Evolutionary conservation across 1,284 basidiomycete species (phyloP).

Genomic region (Cutaneotrichosporon mucoides): DNA sequence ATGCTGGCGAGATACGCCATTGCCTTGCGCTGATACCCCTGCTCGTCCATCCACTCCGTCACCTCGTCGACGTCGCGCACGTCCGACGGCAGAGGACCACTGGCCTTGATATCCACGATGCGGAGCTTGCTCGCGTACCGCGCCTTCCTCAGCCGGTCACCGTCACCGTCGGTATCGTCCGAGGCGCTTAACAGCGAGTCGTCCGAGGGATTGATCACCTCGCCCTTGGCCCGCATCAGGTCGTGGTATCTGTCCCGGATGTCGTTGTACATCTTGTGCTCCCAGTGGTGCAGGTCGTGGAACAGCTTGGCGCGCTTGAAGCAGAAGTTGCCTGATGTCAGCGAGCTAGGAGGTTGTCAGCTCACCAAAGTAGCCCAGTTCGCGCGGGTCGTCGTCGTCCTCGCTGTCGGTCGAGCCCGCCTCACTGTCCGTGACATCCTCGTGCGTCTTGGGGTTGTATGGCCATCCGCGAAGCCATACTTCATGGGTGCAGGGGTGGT

Average conservation of each 20-base stretch:
- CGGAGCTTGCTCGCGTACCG: constrained; percentile 2
- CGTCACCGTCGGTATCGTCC: constrained; percentile 23
- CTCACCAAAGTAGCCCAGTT: neutral
- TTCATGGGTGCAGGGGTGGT: neutral
- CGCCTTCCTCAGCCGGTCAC: constrained; percentile 6
- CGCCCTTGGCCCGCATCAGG: constrained; percentile 25
- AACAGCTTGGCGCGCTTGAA: constrained; percentile 3
- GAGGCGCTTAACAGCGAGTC: constrained; percentile 8
- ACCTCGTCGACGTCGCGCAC: constrained; percentile 63
- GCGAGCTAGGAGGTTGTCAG: neutral
- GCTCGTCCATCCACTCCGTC: constrained; percentile 73
- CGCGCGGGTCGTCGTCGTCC: neutral
- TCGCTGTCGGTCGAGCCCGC: neutral
- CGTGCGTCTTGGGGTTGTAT: constrained; percentile 6
- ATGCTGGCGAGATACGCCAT: neutral
- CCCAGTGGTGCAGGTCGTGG: constrained; percentile 46
- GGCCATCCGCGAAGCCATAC: constrained; percentile 2
- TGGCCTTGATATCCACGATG: constrained; percentile 18
- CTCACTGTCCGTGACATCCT: neutral
- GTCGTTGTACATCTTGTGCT: constrained; percentile 28
- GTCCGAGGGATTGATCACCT: neutral
- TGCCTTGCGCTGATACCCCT: constrained; percentile 57
- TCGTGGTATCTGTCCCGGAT: constrained; percentile 28
- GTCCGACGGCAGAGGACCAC: constrained; percentile 19
- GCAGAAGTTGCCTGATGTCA: constrained; percentile 1